A percentile compares a stretch with the other conserved stretches of the same genome.
Evolutionary conservation across 2,329 filamentous ascomycete species (phyloP).

Genomic region (Corinectria fuckeliana): DNA sequence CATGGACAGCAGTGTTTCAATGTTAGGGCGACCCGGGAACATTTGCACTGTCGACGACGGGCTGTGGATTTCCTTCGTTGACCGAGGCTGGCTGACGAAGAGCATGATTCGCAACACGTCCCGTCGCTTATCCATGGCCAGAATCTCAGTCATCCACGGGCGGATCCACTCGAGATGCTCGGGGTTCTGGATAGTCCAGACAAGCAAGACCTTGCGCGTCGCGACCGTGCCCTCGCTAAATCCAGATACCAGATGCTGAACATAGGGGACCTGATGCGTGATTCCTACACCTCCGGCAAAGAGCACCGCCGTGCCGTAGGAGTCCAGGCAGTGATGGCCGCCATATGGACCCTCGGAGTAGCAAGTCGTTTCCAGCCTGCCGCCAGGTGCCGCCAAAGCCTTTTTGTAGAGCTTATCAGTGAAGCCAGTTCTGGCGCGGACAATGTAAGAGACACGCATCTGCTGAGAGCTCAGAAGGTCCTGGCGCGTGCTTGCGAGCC

Average conservation of each 20-base stretch:
- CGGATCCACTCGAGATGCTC: constrained; percentile 86
- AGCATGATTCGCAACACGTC: constrained; percentile 79
- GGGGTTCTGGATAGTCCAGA: constrained; percentile 81
- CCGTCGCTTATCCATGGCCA: constrained; percentile 75
- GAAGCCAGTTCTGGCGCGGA: constrained; percentile 76
- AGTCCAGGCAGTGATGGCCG: constrained; percentile 72
- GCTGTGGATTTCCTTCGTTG: constrained; percentile 81
- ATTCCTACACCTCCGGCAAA: constrained; percentile 84
- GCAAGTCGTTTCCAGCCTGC: constrained; percentile 68
- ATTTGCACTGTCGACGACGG: constrained; percentile 81
- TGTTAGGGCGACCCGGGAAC: constrained; percentile 81
- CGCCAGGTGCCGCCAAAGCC: constrained; percentile 66
- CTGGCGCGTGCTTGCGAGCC: constrained; percentile 64
- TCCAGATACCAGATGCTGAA: constrained; percentile 74
- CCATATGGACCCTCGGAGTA: constrained; percentile 81
- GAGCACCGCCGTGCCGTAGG: constrained; percentile 79
- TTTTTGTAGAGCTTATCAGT: constrained; percentile 73
- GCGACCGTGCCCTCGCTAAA: constrained; percentile 73
- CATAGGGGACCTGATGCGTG: constrained; percentile 78
- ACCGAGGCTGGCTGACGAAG: constrained; percentile 76
- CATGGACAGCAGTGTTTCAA: constrained; percentile 72
- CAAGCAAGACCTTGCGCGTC: constrained; percentile 73
- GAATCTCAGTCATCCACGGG: constrained; percentile 82
- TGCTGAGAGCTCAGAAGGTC: constrained; percentile 67
- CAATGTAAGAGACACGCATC: constrained; percentile 72